Percentiles rank a stretch among this genome's conserved stretches.
phyloP scores from a whole-genome alignment of 345 rosid genomes.

The Tarenaya hassleriana region DNA sequence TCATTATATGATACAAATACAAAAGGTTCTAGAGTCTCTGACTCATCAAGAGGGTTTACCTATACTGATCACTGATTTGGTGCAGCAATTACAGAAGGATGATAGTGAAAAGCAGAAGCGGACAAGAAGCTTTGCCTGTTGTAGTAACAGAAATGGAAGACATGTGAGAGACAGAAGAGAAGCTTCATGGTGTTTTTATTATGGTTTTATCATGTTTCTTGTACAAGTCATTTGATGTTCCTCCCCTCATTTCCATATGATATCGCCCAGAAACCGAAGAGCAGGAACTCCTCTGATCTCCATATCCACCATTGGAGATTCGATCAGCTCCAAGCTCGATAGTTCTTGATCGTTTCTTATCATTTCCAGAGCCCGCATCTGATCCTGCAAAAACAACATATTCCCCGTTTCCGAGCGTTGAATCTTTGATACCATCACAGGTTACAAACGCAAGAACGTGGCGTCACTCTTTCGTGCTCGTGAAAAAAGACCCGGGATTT shows the following conservation, averaged over 20 bases:
- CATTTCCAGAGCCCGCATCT: constrained; percentile 86
- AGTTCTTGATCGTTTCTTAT: constrained; percentile 70
- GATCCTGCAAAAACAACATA: constrained; percentile 57
- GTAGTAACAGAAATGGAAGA: too few relatives aligned
- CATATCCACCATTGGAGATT: constrained; percentile 85
- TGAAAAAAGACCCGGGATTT: too few relatives aligned
- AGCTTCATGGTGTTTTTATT: too few relatives aligned
- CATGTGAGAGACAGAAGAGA: too few relatives aligned
- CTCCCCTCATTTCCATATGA: constrained; percentile 90
- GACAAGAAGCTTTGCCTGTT: too few relatives aligned
- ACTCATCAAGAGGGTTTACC: too few relatives aligned
- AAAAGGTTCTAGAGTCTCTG: too few relatives aligned
- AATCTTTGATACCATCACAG: neutral
- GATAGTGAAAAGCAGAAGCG: too few relatives aligned
- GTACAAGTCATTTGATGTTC: neutral
- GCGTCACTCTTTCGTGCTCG: neutral
- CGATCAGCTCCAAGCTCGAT: constrained; percentile 55
- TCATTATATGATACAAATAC: too few relatives aligned
- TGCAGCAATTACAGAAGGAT: too few relatives aligned
- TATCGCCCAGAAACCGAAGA: constrained; percentile 79
- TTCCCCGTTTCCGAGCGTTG: constrained; percentile 3
- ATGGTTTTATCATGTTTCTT: too few relatives aligned
- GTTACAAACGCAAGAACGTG: neutral
- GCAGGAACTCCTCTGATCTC: constrained; percentile 99
- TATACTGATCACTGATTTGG: too few relatives aligned